Conservation (phyloP, 225 moss, liverwort and hornwort species). For the Climacium dendroides region DNA sequence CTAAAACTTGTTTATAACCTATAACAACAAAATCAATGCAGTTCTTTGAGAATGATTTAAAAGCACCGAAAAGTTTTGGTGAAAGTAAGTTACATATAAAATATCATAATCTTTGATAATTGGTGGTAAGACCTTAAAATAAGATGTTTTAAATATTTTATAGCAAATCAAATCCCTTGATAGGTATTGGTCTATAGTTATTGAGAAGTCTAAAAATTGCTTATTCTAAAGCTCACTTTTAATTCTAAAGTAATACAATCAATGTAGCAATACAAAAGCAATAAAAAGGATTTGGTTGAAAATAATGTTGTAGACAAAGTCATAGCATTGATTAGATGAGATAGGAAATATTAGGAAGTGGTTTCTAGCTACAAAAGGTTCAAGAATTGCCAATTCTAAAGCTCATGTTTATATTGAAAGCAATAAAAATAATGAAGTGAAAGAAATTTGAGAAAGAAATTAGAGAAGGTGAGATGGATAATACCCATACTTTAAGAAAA, state of each 20-base stretch:
- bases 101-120: not conserved
- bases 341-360: accelerated
- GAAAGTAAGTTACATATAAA: not conserved
- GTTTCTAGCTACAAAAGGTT: not conserved
- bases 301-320: not conserved
- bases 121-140: not conserved
- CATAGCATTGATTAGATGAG: not conserved
- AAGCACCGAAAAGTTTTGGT: not conserved
- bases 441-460: not conserved
- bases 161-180: not conserved
- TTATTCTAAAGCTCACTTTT: not conserved
- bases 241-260: not conserved
- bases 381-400: not conserved
- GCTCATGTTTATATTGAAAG: not conserved
- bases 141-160: not conserved
- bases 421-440: not conserved
- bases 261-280: not conserved
- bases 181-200: not conserved
- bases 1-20: not conserved
- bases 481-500: too few relatives aligned
- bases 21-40: not conserved
- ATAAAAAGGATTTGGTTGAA: not conserved
- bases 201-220: not conserved
- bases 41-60: not conserved
- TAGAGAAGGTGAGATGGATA: not conserved